Percentiles rank a stretch among this genome's conserved stretches.
Conservation (phyloP, 441 rosid genomes). For the Eutrema salsugineum region DNA sequence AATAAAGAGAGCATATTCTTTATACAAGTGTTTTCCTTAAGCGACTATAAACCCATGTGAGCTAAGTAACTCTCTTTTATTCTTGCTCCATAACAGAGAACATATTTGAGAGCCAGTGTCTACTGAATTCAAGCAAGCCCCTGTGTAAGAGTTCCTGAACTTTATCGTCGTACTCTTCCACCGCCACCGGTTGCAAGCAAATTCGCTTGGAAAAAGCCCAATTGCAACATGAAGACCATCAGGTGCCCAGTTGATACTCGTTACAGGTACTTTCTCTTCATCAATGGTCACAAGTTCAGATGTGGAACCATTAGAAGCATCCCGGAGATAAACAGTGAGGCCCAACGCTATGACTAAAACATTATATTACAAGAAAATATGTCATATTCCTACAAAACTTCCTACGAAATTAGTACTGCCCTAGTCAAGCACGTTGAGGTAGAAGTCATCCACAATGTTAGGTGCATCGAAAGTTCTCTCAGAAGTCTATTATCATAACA, state of each 20-base stretch:
- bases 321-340: slow-evolving; percentile 53
- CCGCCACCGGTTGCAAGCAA: slow-evolving; percentile 64
- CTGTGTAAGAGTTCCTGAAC: slow-evolving; percentile 61
- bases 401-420: too few relatives aligned
- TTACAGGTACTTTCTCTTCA: slow-evolving; percentile 62
- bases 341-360: slow-evolving; percentile 44
- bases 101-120: slow-evolving; percentile 37
- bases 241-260: slow-evolving; percentile 74
- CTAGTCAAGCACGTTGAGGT: slow-evolving; percentile 75
- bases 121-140: slow-evolving; percentile 60
- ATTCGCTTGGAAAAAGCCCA: slow-evolving; percentile 58
- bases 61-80: slow-evolving; percentile 22
- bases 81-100: slow-evolving; percentile 16
- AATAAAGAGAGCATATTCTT: too few relatives aligned
- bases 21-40: too few relatives aligned
- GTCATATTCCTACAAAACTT: too few relatives aligned
- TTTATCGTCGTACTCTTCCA: slow-evolving; percentile 42
- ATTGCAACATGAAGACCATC: slow-evolving; percentile 66
- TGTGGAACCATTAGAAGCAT: slow-evolving; percentile 53
- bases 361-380: too few relatives aligned
- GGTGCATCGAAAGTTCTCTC: slow-evolving; percentile 21
- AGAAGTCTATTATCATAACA: not conserved
- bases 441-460: slow-evolving; percentile 60
- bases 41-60: slow-evolving; percentile 26
- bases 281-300: slow-evolving; percentile 60